phyloP scores from a whole-genome alignment of 306 rosid species.

The Prosopis cineraria region DNA sequence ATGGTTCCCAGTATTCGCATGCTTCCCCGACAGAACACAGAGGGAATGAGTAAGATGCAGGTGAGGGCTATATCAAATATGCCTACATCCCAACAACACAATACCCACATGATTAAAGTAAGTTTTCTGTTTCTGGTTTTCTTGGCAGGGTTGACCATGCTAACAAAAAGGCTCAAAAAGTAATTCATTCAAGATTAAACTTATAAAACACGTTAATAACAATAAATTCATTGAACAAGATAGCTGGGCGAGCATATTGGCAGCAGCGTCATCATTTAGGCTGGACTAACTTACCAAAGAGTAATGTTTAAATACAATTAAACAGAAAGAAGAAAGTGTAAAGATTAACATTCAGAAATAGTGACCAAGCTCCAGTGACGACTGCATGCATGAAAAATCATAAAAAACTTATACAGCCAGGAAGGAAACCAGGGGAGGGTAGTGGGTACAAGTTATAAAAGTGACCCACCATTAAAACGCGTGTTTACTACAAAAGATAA shows the following conservation, averaged over 20 bases:
- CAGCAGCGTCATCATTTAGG: not conserved
- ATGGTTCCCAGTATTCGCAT: conserved; percentile 35
- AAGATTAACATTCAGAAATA: conserved; percentile 42
- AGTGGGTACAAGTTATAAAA: conserved; percentile 1
- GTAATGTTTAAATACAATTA: too few relatives aligned
- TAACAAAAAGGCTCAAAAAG: not conserved
- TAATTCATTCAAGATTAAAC: not conserved
- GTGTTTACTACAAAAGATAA: not conserved
- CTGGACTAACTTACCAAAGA: not conserved
- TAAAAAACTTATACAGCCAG: conserved; percentile 29
- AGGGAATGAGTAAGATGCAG: not conserved
- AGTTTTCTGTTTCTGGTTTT: not conserved
- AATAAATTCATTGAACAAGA: not conserved
- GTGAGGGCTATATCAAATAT: not conserved
- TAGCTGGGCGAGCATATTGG: not conserved
- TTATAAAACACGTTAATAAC: not conserved
- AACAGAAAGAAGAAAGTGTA: not conserved
- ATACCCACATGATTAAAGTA: not conserved
- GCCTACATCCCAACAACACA: conserved; percentile 4
- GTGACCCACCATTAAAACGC: not conserved
- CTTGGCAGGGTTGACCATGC: not conserved
- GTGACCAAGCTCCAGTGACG: conserved; percentile 90
- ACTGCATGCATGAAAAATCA: conserved; percentile 44
- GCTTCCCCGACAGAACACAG: not conserved
- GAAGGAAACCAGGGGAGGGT: not conserved